Evolutionary conservation across 176 grass and related monocot genomes (phyloP), one percentile per base, ranked within the genome.

Genomic region (Triticum timopheevii): DNA sequence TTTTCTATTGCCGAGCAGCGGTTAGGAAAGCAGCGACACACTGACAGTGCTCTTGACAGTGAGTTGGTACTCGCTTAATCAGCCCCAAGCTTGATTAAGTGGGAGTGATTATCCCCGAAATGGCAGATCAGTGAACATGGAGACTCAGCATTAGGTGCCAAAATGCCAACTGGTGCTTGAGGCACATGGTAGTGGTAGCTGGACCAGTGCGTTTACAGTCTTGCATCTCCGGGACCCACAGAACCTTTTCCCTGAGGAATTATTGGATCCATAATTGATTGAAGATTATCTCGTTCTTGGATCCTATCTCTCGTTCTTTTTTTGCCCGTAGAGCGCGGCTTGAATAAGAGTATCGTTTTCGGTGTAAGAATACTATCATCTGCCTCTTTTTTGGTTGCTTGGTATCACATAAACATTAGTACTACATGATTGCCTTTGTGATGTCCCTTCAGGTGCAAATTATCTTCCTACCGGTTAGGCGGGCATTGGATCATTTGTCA

Each of bases 111-210:
- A 76, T 87, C 75, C 75, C 82, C 15, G 47, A 81, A 91, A 76
- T 88, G 76, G 76, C 38, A 84, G 76, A 91, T 87, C 61, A 88
- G 40, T 81, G 76, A 91, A 91, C 85, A 70, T 84, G 82, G 61
- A 68, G 79, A 74, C 69, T 69, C n/a, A 69, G 61, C 86, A 91
- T 85, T 81, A 88, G 89, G 81, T 70, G 49, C 77, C 85, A 88
- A 88, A 76, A 88, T 85, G 89, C 77, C 85, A 88, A 91, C 77
- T 85, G 89, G 81, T 91, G 73, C 82, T 61, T 63, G 17, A 27
- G 81, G 89, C 85, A 91, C 81, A 91, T 91, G 89, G 77, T 81
- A 69, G 82, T 71, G 89, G 82, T 81, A 82, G 85, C 85, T 88
- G 89, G 85, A 87, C 85, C 81, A 87, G 62, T 84, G 85, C 64